Conservation (phyloP, 805 yeast species). For the Sugiyamaella americana region DNA sequence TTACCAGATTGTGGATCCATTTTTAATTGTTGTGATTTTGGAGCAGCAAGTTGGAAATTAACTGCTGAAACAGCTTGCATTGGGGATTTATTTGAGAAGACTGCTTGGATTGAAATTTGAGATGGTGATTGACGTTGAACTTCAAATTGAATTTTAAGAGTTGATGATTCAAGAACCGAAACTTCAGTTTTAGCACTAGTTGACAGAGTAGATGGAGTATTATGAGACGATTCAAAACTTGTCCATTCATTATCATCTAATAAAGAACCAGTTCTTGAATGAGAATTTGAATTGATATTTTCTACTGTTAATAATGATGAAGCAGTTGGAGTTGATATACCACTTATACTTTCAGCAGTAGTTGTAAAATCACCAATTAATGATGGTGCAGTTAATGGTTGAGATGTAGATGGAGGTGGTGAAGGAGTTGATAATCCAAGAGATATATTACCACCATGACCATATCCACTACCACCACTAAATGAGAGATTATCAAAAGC, state of each 20-base stretch:
- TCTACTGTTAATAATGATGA: neutral
- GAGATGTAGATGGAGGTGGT: conserved; percentile 18
- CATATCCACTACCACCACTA: conserved; percentile 32
- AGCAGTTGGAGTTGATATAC: neutral
- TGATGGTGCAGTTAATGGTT: conserved; percentile 7
- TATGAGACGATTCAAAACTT: neutral
- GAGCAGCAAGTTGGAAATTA: conserved; percentile 63
- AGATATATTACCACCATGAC: conserved; percentile 49
- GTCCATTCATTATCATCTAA: conserved; percentile 8
- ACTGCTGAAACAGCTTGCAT: conserved; percentile 42
- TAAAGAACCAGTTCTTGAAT: conserved; percentile 2
- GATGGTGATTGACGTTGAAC: conserved; percentile 34
- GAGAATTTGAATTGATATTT: neutral
- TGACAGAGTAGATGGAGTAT: conserved; percentile 7
- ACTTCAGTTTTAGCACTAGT: conserved; percentile 1
- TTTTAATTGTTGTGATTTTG: conserved; percentile 52
- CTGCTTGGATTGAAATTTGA: conserved; percentile 40
- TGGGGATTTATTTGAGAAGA: conserved; percentile 43
- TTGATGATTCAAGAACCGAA: conserved; percentile 4
- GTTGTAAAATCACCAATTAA: conserved; percentile 17
- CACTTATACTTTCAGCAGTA: neutral
- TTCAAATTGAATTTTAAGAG: conserved; percentile 45
- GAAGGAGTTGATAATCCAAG: conserved; percentile 35
- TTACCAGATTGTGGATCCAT: conserved; percentile 60
- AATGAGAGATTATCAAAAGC: conserved; percentile 68